Evolutionary conservation across 352 stramenopile species (phyloP), one percentile per base, ranked within the genome.

Genomic region (Globisporangium abappressorium): DNA sequence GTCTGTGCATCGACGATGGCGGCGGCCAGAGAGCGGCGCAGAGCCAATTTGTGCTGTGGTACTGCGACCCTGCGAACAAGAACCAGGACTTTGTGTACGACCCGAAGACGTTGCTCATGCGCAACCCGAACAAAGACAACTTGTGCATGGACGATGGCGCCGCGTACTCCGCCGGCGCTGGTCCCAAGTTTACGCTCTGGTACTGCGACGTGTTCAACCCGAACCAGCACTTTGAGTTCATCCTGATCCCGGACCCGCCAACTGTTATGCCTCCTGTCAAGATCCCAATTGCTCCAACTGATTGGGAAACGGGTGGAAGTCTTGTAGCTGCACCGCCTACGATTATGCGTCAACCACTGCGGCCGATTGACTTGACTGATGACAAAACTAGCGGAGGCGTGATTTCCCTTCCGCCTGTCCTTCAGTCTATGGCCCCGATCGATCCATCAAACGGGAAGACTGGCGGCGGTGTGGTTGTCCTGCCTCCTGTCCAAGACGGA

Each of bases 181-280:
- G 28, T 14, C 62, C 78, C 14, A 73, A 66, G 51, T 70, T 64
- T 20, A 65, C 61, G 36, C 49, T 71, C 30, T 60, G 33, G 62
- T 36, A 69, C 8, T 75, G 70, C 28, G 56, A 69, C 28, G 15
- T 65, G n/a, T 68, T 28, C 65, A 66, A 72, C 55, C 43, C 28
- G 59, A 84, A 84, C 57, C 77, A 84, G 46, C 70, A 77, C 64
- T 84, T 80, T 41, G 70, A 79, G 49, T 60, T 77, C 11, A 18
- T 77, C 18, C 41, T 70, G 54, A 57, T 56, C 14, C 65, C 66
- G 38, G 38, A 46, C 38, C 4, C 12, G 12, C 14, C 14, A 20
- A 46, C 5, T 46, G 4, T 46, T 20, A 20, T 20, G 38, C 38
- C 38, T 46, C 38, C 14, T 46, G 12, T 20, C 12, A 46, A 46